A percentile compares a stretch with the other conserved stretches of the same genome.
These are phyloP conservation scores for Tetrahymena malaccensis DNA, from an alignment of 73 alveolate species.

Conservation along the genomic window DNA sequence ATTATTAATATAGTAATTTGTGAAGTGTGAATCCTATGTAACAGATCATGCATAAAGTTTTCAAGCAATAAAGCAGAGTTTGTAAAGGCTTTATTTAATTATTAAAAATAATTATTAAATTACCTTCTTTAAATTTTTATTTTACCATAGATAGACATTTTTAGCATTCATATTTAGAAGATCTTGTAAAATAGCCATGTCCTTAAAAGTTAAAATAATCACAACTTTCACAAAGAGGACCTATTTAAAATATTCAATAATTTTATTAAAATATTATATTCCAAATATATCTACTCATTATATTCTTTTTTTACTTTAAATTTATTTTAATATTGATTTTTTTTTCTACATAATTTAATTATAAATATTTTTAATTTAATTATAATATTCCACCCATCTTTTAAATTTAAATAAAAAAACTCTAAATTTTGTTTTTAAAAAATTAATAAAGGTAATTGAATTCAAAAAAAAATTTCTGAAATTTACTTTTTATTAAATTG, in stretches of 20 bases:
- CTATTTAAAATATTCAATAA: background rate
- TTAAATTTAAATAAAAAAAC: too few relatives aligned
- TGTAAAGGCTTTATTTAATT: background rate
- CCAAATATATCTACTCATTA: background rate
- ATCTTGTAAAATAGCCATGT: background rate
- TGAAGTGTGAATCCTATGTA: background rate
- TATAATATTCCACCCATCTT: too few relatives aligned
- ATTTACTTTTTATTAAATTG: too few relatives aligned
- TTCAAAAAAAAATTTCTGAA: too few relatives aligned
- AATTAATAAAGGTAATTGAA: too few relatives aligned
- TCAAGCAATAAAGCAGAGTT: background rate
- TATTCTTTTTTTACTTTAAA: too few relatives aligned
- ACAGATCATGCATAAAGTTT: background rate
- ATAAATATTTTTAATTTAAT: too few relatives aligned
- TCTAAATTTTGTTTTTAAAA: too few relatives aligned
- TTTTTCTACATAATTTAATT: too few relatives aligned
- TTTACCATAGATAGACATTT: background rate
- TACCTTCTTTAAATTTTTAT: background rate
- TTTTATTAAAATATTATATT: background rate
- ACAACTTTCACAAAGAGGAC: background rate
- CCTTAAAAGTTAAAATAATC: background rate
- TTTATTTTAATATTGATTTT: too few relatives aligned
- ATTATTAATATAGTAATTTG: background rate
- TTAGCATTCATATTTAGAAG: background rate
- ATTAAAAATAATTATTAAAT: background rate